Evolutionary conservation across 352 stramenopile species (phyloP).

Genomic region (Pythium aristosporum): DNA sequence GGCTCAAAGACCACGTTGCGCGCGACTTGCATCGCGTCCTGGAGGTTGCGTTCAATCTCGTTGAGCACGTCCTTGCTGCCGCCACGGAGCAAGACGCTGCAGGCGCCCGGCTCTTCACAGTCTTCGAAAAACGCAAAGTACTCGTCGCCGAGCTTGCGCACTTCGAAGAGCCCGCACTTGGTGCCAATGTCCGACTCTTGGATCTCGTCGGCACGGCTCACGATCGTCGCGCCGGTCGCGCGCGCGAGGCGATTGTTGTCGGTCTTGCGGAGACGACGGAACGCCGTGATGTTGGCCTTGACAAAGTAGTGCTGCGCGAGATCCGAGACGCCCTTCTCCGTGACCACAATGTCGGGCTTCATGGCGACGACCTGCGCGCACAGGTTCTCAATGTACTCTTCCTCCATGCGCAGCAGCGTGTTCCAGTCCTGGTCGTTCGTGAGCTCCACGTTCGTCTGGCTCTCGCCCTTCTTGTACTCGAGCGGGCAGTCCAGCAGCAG

Average conservation of each 20-base stretch:
- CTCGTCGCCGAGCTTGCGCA: constrained; percentile 89
- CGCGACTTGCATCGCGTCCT: constrained; percentile 99
- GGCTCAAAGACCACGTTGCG: constrained; percentile 99
- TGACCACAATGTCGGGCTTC: constrained; percentile 99
- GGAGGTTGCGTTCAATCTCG: constrained; percentile 99
- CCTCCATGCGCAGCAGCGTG: constrained; percentile 97
- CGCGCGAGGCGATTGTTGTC: constrained; percentile 99
- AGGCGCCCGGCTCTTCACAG: constrained; percentile 98
- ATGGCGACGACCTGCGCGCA: constrained; percentile 98
- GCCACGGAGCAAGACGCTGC: constrained; percentile 97
- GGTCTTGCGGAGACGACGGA: constrained; percentile 98
- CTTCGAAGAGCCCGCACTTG: constrained; percentile 98
- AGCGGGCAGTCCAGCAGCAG: constrained; percentile 98
- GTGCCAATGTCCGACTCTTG: constrained; percentile 98
- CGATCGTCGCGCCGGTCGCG: constrained; percentile 97
- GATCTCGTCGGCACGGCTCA: constrained; percentile 98
- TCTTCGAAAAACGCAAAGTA: constrained; percentile 99
- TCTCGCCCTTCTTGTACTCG: constrained; percentile 99
- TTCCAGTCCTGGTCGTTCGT: constrained; percentile 99
- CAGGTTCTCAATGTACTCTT: constrained; percentile 99
- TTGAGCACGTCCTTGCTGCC: constrained; percentile 99
- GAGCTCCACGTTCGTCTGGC: constrained; percentile 97
- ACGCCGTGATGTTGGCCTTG: constrained; percentile 99
- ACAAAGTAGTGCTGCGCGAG: constrained; percentile 99
- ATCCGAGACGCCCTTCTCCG: constrained; percentile 99